Evolutionary conservation across 2,329 filamentous ascomycete genomes (phyloP).

Genomic region (Arthrobotrys pseudoclavata): DNA sequence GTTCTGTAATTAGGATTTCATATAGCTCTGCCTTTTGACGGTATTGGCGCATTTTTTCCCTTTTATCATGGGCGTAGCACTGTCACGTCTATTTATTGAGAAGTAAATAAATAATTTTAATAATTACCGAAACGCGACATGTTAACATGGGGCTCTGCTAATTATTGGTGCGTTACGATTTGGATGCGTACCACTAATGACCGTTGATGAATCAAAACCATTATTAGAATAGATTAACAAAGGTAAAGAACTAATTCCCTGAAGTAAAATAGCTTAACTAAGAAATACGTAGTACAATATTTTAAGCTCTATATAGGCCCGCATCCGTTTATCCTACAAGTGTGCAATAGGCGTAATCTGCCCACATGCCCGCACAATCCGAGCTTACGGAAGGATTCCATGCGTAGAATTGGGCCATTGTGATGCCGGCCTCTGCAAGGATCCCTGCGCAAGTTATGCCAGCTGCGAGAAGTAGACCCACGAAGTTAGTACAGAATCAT

Average conservation of each 20-base stretch:
- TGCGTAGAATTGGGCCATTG: conserved; percentile 60
- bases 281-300: neutral
- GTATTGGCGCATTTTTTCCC: no score
- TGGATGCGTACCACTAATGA: neutral
- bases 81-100: no score
- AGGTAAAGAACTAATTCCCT: neutral
- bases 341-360: conserved; percentile 43
- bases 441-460: conserved; percentile 52
- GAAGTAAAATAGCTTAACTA: neutral
- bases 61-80: no score
- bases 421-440: conserved; percentile 55
- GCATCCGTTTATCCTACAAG: conserved; percentile 17
- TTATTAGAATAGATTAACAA: neutral
- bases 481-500: conserved; percentile 21
- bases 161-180: no score
- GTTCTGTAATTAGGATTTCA: no score
- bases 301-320: conserved; percentile 3
- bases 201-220: neutral
- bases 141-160: no score
- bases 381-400: conserved; percentile 61
- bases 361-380: conserved; percentile 60
- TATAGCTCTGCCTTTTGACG: no score
- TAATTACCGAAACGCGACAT: no score
- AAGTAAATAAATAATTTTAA: no score
- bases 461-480: conserved; percentile 15